Conservation (phyloP, 2,329 filamentous ascomycete species). For the Ceratocystis harringtonii region DNA sequence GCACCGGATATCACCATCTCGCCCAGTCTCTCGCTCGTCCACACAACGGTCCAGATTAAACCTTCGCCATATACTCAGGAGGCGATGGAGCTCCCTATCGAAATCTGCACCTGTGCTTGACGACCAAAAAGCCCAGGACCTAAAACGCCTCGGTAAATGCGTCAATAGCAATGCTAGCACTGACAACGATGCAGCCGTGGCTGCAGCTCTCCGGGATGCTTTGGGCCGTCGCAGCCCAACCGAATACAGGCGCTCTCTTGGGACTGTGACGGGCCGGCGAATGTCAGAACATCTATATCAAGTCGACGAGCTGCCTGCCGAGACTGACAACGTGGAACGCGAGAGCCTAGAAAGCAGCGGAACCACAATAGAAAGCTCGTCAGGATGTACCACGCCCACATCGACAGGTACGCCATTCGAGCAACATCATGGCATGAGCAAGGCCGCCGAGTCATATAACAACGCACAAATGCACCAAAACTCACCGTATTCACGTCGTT, state of each 20-base stretch:
- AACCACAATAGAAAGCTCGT: neutral
- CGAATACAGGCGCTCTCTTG: neutral
- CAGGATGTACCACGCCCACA: conserved; percentile 4
- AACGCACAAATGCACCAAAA: neutral
- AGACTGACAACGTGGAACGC: neutral
- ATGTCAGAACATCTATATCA: conserved; percentile 12
- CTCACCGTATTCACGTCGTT: neutral
- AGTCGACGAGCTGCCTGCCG: conserved; percentile 12
- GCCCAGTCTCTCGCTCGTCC: neutral
- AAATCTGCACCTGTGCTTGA: neutral
- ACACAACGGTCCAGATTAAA: neutral
- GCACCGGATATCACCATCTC: conserved; percentile 2
- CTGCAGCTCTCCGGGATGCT: neutral
- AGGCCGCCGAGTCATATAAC: neutral
- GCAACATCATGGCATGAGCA: neutral
- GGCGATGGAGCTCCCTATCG: conserved; percentile 12
- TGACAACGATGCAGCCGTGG: neutral
- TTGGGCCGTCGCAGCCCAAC: neutral
- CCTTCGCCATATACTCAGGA: conserved; percentile 9
- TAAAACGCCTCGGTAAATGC: conserved; percentile 12
- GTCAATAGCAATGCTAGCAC: conserved; percentile 14
- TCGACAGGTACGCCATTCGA: neutral
- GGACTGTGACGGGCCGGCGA: conserved; percentile 1
- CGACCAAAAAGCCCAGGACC: conserved; percentile 8
- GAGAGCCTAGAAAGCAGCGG: conserved; percentile 3